Evolutionary conservation across 1,284 basidiomycete genomes (phyloP).

Genomic region (Ustilago nuda): DNA sequence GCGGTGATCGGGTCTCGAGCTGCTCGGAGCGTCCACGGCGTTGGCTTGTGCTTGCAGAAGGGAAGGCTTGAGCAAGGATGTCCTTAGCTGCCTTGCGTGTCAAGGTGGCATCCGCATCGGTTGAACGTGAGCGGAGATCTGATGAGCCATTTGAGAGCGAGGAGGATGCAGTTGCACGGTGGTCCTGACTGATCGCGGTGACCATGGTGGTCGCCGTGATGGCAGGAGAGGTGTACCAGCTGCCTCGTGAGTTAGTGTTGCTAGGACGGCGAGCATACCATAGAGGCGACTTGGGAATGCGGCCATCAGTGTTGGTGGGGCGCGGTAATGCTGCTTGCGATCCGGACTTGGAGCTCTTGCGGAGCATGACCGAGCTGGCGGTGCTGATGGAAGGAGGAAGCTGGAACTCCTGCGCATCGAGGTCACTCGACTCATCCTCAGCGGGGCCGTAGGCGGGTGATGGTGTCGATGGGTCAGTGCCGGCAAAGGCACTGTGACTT

Average conservation of each 20-base stretch:
- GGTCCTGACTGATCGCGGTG: conserved; percentile 39
- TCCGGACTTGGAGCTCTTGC: conserved; percentile 33
- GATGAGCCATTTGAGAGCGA: conserved; percentile 16
- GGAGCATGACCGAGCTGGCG: conserved; percentile 53
- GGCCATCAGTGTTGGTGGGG: conserved; percentile 34
- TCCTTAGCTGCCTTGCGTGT: conserved; percentile 49
- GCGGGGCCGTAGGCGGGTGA: conserved; percentile 49
- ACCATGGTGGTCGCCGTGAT: conserved; percentile 53
- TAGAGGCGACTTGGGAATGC: conserved; percentile 51
- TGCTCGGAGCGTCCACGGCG: conserved; percentile 38
- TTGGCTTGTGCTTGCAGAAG: conserved; percentile 19
- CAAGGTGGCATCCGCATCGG: conserved; percentile 37
- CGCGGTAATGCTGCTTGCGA: conserved; percentile 19
- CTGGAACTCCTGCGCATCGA: conserved; percentile 54
- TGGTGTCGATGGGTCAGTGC: conserved; percentile 55
- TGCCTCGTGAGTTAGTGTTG: conserved; percentile 56
- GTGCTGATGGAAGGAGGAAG: conserved; percentile 58
- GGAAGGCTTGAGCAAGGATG: conserved; percentile 31
- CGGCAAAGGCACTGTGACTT: conserved; percentile 48
- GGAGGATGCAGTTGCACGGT: conserved; percentile 13
- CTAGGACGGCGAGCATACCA: conserved; percentile 58
- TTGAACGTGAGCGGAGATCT: conserved; percentile 17
- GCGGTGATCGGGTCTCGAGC: conserved; percentile 45
- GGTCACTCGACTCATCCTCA: conserved; percentile 57
- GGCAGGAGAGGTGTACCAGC: conserved; percentile 58